These are phyloP conservation scores for Daucus carota DNA, from an alignment of 129 eudicot species.

Conservation along the genomic window DNA sequence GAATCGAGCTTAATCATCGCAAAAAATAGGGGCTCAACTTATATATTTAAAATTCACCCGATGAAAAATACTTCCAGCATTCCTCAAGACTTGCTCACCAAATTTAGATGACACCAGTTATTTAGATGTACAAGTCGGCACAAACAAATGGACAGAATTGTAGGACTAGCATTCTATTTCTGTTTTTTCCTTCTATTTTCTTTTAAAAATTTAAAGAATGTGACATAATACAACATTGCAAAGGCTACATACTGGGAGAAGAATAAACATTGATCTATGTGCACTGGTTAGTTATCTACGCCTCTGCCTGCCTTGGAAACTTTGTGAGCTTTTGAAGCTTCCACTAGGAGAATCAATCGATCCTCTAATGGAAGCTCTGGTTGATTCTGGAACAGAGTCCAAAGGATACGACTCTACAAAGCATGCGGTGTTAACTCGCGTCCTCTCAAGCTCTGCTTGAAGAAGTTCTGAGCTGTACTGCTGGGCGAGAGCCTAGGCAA, in stretches of 20 bases:
- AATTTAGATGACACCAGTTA: neutral
- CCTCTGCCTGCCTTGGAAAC: conserved; percentile 66
- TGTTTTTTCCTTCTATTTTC: neutral
- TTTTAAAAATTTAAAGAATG: neutral
- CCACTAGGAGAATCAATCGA: conserved; percentile 64
- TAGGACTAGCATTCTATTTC: neutral
- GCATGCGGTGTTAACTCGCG: conserved; percentile 85
- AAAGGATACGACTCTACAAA: conserved; percentile 61
- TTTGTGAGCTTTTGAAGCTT: conserved; percentile 43
- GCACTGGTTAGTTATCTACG: conserved; percentile 46
- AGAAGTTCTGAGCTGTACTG: conserved; percentile 84
- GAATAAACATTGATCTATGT: conserved; percentile 15
- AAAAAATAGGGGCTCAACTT: neutral
- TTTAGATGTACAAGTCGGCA: neutral
- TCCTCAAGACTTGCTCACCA: neutral
- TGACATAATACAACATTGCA: conserved; percentile 27
- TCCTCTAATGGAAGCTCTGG: conserved; percentile 68
- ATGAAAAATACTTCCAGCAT: neutral
- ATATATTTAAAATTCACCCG: neutral
- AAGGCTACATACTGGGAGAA: conserved; percentile 2
- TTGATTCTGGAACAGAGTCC: conserved; percentile 49
- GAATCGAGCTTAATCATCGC: neutral
- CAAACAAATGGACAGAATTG: neutral
- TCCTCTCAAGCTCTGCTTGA: conserved; percentile 79
- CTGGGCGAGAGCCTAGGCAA: conserved; percentile 73